phyloP scores from a whole-genome alignment of 2,329 filamentous ascomycete genomes.

The Magnaporthiopsis incrustans region DNA sequence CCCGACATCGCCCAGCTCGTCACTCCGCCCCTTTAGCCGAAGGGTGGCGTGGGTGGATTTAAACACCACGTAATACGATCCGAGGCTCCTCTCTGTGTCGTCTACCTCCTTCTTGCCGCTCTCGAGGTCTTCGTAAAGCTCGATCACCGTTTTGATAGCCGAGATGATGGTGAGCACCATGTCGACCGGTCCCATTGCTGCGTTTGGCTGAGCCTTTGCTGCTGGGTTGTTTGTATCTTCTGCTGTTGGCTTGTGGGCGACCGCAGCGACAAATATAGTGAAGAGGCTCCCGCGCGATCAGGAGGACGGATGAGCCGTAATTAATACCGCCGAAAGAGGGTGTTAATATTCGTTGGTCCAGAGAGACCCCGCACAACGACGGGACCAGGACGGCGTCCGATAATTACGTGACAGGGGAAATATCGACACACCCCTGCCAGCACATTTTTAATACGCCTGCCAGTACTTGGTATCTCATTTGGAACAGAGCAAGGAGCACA shows the following conservation, averaged over 20 bases:
- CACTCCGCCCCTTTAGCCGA: neutral
- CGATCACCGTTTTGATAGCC: conserved; percentile 14
- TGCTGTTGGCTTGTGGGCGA: neutral
- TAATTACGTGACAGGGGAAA: too few species aligned
- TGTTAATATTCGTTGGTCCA: too few species aligned
- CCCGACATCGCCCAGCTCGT: neutral
- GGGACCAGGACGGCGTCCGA: too few species aligned
- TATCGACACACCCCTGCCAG: too few species aligned
- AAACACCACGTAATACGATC: conserved; percentile 15
- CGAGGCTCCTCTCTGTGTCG: conserved; percentile 1
- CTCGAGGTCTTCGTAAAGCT: conserved; percentile 17
- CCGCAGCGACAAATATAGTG: too few species aligned
- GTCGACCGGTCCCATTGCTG: conserved; percentile 9
- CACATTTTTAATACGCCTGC: too few species aligned
- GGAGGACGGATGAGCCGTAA: too few species aligned
- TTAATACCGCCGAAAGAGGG: too few species aligned
- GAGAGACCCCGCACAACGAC: too few species aligned
- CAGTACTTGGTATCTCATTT: too few species aligned
- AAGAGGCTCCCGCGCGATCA: too few species aligned
- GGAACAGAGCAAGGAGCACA: too few species aligned
- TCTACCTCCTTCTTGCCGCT: conserved; percentile 11
- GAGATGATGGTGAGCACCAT: conserved; percentile 17
- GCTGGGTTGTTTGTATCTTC: neutral
- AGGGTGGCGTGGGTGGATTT: neutral
- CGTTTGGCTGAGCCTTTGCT: neutral